These are phyloP conservation scores for Alternaria brassicicola DNA, from an alignment of 2,329 filamentous ascomycete genomes.

Conservation along the genomic window DNA sequence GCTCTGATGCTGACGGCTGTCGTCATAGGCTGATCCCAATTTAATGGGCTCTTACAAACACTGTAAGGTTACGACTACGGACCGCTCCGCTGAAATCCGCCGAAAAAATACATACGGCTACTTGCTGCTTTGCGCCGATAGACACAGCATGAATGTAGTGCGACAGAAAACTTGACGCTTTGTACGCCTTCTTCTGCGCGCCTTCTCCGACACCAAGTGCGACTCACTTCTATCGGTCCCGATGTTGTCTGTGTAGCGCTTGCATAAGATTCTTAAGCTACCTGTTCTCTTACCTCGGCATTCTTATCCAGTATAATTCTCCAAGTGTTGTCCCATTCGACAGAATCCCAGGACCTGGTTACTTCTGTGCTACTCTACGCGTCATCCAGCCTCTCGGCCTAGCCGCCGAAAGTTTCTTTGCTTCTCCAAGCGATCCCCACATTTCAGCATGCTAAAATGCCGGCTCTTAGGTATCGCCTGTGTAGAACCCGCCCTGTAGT, in stretches of 20 bases:
- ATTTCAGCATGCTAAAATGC: slow-evolving; percentile 8
- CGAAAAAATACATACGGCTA: slow-evolving; percentile 10
- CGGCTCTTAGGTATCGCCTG: background rate
- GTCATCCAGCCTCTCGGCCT: slow-evolving; percentile 10
- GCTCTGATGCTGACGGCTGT: background rate
- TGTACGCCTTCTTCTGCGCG: slow-evolving; percentile 19
- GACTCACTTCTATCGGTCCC: background rate
- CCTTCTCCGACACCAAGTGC: slow-evolving; percentile 2
- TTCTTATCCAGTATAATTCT: background rate
- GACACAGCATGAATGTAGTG: slow-evolving; percentile 17
- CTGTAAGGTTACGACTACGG: slow-evolving; percentile 5
- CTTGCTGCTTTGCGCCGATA: background rate
- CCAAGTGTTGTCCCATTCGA: background rate
- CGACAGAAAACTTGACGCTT: slow-evolving; percentile 19
- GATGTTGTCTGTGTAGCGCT: background rate
- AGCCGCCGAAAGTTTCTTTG: slow-evolving; percentile 8
- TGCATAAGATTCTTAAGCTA: background rate
- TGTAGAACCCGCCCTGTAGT: background rate
- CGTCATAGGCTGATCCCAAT: slow-evolving; percentile 6
- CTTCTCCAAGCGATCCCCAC: slow-evolving; percentile 19
- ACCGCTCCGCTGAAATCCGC: slow-evolving; percentile 11
- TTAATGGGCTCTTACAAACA: background rate
- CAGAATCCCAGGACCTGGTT: background rate
- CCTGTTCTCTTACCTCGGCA: background rate
- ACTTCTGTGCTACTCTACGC: slow-evolving; percentile 3